These are phyloP conservation scores for Erythrophleum fordii DNA, from an alignment of 306 rosid genomes.

Conservation along the genomic window DNA sequence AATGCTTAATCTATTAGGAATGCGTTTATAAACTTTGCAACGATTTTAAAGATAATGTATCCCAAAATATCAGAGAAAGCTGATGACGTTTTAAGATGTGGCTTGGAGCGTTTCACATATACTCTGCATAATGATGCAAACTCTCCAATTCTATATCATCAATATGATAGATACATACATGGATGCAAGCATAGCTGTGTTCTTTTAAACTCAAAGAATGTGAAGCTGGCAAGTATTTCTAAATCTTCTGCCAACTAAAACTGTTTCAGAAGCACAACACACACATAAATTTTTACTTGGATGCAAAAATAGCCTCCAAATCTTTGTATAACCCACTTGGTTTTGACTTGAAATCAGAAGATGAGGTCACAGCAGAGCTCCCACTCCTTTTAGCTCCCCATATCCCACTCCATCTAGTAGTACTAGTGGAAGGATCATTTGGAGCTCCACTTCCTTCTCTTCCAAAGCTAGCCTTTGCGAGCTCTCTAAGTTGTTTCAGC, in stretches of 20 bases:
- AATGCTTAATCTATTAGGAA: not conserved
- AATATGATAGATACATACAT: constrained; percentile 1
- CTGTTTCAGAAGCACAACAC: not conserved
- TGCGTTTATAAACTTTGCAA: not conserved
- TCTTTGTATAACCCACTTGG: constrained; percentile 61
- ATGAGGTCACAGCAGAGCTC: constrained; percentile 47
- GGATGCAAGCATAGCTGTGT: not conserved
- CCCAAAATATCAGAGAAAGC: not conserved
- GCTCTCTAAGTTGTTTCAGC: constrained; percentile 65
- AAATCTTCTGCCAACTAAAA: constrained; percentile 3
- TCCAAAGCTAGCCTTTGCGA: constrained; percentile 76
- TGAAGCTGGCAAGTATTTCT: not conserved
- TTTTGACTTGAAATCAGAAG: constrained; percentile 63
- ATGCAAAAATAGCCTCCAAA: constrained; percentile 91
- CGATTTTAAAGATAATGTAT: not conserved
- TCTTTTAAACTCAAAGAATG: not conserved
- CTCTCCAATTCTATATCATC: not conserved
- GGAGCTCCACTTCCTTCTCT: constrained; percentile 56
- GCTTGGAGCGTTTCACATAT: not conserved
- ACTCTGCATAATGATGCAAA: constrained; percentile 24
- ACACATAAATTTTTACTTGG: constrained; percentile 55
- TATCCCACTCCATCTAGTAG: constrained; percentile 57
- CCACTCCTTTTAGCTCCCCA: constrained; percentile 75
- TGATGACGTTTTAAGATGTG: not conserved
- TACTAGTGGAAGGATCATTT: constrained; percentile 80